These are phyloP conservation scores for Monosporascus sp. DNA, from an alignment of 2,329 filamentous ascomycete genomes.

Conservation along the genomic window DNA sequence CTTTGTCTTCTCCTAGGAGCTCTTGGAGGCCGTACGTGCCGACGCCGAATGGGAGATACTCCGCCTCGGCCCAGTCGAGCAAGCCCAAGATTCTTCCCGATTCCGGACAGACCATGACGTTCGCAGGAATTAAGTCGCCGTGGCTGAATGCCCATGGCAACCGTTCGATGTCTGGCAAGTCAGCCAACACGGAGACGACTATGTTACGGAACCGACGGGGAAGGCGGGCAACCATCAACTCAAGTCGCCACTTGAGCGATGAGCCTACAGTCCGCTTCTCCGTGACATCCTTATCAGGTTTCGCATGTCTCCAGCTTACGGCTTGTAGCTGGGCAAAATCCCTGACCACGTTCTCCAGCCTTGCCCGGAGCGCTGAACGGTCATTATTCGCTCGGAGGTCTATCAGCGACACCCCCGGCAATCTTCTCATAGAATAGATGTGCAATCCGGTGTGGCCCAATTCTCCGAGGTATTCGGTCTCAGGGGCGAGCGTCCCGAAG, in stretches of 20 bases:
- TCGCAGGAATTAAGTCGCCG: slow-evolving; percentile 53
- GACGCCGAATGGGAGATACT: slow-evolving; percentile 54
- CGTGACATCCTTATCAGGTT: slow-evolving; percentile 6
- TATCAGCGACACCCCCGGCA: slow-evolving; percentile 37
- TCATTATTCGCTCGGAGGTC: slow-evolving; percentile 19
- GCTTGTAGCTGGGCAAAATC: slow-evolving; percentile 39
- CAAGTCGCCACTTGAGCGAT: slow-evolving; percentile 35
- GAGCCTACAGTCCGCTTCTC: slow-evolving; percentile 32
- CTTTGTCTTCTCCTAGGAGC: slow-evolving; percentile 44
- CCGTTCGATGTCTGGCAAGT: slow-evolving; percentile 30
- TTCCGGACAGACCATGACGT: slow-evolving; percentile 46
- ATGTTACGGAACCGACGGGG: slow-evolving; percentile 28
- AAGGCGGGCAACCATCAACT: slow-evolving; percentile 29
- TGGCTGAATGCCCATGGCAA: slow-evolving; percentile 55
- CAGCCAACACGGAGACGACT: slow-evolving; percentile 19
- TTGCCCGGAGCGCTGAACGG: slow-evolving; percentile 2
- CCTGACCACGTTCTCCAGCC: slow-evolving; percentile 29
- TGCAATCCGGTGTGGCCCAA: slow-evolving; percentile 26
- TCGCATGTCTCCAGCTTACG: slow-evolving; percentile 28
- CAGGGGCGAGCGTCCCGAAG: slow-evolving; percentile 38
- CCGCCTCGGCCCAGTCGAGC: slow-evolving; percentile 61
- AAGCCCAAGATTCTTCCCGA: slow-evolving; percentile 45
- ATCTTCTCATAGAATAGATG: slow-evolving; percentile 37
- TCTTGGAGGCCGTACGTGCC: slow-evolving; percentile 58
- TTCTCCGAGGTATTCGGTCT: slow-evolving; percentile 32